Conservation (phyloP, 2,329 filamentous ascomycete species). For the Decorospora gaudefroyi region DNA sequence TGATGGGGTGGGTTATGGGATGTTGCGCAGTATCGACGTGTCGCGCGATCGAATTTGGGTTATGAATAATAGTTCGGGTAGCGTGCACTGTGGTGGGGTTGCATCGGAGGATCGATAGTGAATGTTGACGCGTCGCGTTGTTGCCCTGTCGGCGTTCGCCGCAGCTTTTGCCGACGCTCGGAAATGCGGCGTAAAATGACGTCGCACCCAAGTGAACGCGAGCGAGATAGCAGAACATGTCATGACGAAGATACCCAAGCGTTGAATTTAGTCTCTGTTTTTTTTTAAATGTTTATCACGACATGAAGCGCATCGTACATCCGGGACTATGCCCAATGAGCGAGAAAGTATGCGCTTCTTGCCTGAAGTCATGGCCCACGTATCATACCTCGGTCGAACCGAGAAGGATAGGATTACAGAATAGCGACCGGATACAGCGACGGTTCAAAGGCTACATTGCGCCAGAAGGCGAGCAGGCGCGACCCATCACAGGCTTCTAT, state of each 20-base stretch:
- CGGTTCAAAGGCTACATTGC: slow-evolving; percentile 46
- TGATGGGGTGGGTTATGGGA: slow-evolving; percentile 9
- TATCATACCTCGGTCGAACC: background rate
- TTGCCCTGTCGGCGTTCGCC: slow-evolving; percentile 26
- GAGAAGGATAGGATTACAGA: slow-evolving; percentile 37
- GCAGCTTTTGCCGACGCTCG: slow-evolving; percentile 36
- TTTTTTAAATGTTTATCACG: background rate
- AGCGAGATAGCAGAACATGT: no score
- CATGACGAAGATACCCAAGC: background rate
- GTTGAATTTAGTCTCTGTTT: no score
- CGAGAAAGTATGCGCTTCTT: slow-evolving; percentile 33
- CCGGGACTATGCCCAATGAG: slow-evolving; percentile 26
- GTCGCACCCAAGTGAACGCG: slow-evolving; percentile 28
- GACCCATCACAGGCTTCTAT: slow-evolving; percentile 47
- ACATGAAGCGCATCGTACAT: slow-evolving; percentile 24
- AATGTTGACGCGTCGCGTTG: slow-evolving; percentile 39
- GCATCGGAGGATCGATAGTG: slow-evolving; percentile 12
- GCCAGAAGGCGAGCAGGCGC: slow-evolving; percentile 45
- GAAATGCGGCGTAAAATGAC: slow-evolving; percentile 39
- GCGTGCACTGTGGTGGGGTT: slow-evolving; percentile 2
- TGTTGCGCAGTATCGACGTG: background rate
- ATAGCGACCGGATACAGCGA: slow-evolving; percentile 42
- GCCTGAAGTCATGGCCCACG: slow-evolving; percentile 24
- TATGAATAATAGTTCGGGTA: slow-evolving; percentile 2
- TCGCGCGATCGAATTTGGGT: background rate